These are phyloP conservation scores for Vigna angularis DNA, from an alignment of 306 rosid genomes.

Conservation along the genomic window DNA sequence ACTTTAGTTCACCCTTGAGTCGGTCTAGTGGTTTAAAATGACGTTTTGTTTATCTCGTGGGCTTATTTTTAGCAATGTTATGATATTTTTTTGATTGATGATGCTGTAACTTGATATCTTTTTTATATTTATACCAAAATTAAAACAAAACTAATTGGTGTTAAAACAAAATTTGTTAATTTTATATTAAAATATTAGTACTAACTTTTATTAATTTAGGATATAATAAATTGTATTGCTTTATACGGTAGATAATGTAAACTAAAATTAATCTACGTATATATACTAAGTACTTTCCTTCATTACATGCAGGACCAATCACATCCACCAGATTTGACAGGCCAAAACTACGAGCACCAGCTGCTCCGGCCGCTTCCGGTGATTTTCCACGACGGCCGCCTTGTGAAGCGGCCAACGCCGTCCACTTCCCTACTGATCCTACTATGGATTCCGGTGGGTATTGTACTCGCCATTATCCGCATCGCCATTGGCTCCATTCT, in stretches of 20 bases:
- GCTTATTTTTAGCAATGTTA: neutral
- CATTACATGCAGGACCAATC: slow-evolving; percentile 59
- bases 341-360: slow-evolving; percentile 39
- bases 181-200: too few relatives aligned
- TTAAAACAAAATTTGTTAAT: too few relatives aligned
- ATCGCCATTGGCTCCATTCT: slow-evolving; percentile 52
- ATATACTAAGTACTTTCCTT: neutral
- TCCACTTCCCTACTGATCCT: slow-evolving; percentile 71
- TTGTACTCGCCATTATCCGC: slow-evolving; percentile 67
- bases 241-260: too few relatives aligned
- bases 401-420: slow-evolving; percentile 87
- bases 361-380: slow-evolving; percentile 77
- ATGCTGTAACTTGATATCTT: too few relatives aligned
- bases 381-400: slow-evolving; percentile 96
- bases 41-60: neutral
- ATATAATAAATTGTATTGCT: too few relatives aligned
- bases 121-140: too few relatives aligned
- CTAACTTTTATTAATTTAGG: too few relatives aligned
- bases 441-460: slow-evolving; percentile 95
- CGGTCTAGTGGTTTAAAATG: neutral
- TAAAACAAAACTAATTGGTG: too few relatives aligned
- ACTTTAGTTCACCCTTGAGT: too few relatives aligned
- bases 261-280: too few relatives aligned
- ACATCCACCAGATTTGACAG: slow-evolving; percentile 54
- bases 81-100: neutral